A percentile compares a stretch with the other conserved stretches of the same genome.
Evolutionary conservation across 164 flowering plant species (phyloP).

Genomic region (Nelumbo lutea): DNA sequence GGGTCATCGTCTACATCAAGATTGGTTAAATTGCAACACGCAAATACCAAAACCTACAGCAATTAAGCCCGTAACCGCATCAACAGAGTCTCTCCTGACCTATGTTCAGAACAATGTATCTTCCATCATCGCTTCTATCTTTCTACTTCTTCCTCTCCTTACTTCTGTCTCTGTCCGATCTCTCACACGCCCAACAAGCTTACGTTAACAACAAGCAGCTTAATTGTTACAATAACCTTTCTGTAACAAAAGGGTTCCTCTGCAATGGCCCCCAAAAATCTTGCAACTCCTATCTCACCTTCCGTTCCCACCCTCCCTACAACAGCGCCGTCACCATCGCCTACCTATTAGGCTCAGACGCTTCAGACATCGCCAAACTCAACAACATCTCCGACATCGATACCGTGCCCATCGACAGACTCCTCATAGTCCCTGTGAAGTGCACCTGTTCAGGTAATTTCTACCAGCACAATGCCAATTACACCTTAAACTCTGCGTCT

Average conservation of each 20-base stretch:
- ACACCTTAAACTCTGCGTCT: constrained; percentile 5
- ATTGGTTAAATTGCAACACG: no score
- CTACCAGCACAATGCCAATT: constrained; percentile 49
- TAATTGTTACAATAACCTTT: constrained; percentile 31
- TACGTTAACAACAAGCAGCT: constrained; percentile 51
- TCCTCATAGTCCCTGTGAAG: constrained; percentile 48
- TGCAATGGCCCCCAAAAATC: constrained; percentile 38
- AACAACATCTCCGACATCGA: constrained; percentile 35
- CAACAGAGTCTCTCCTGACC: neutral
- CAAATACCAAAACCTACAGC: no score
- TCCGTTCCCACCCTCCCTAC: constrained; percentile 40
- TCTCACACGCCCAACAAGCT: constrained; percentile 34
- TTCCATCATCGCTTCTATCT: neutral
- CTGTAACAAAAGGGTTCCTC: constrained; percentile 33
- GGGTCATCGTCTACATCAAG: no score
- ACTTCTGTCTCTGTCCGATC: neutral
- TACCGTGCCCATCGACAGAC: constrained; percentile 25
- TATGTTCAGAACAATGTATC: neutral
- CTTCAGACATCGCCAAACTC: constrained; percentile 32
- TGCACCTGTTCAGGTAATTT: constrained; percentile 46
- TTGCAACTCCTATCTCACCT: constrained; percentile 56
- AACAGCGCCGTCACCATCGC: constrained; percentile 34
- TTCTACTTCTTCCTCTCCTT: neutral
- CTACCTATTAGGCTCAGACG: constrained; percentile 27
- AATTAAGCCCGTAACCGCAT: neutral